Conservation (phyloP, 169 alveolate genomes). For the Prorocentrum cordatum region DNA sequence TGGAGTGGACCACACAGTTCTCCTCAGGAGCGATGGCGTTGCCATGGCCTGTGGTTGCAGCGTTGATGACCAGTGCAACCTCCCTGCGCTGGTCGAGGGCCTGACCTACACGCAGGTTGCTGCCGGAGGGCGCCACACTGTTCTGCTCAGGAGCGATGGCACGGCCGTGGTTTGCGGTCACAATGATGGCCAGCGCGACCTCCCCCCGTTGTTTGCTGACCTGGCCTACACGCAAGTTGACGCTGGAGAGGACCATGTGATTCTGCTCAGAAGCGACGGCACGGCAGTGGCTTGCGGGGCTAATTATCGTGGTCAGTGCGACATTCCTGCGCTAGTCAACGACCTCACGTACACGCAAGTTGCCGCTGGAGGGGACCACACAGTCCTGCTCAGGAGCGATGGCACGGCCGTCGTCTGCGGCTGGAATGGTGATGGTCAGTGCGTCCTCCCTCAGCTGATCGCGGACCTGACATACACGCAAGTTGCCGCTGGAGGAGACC, state of each 20-base stretch:
- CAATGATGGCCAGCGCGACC: not conserved
- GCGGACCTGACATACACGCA: too few species aligned
- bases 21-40: not conserved
- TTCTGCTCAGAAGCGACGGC: not conserved
- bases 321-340: not conserved
- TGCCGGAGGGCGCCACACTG: not conserved
- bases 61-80: not conserved
- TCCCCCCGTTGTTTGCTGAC: not conserved
- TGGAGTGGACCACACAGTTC: not conserved
- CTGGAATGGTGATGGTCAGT: not conserved
- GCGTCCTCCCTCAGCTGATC: too few species aligned
- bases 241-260: not conserved
- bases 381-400: slow-evolving; percentile 7
- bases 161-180: not conserved
- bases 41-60: not conserved
- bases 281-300: not conserved
- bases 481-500: too few species aligned
- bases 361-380: not conserved
- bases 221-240: not conserved
- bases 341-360: not conserved
- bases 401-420: not conserved
- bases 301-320: not conserved
- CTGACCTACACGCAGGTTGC: not conserved
- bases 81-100: not conserved
- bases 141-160: not conserved